A percentile compares a stretch with the other conserved stretches of the same genome.
phyloP scores from a whole-genome alignment of 352 stramenopile species.

The Globisporangium barbulae region DNA sequence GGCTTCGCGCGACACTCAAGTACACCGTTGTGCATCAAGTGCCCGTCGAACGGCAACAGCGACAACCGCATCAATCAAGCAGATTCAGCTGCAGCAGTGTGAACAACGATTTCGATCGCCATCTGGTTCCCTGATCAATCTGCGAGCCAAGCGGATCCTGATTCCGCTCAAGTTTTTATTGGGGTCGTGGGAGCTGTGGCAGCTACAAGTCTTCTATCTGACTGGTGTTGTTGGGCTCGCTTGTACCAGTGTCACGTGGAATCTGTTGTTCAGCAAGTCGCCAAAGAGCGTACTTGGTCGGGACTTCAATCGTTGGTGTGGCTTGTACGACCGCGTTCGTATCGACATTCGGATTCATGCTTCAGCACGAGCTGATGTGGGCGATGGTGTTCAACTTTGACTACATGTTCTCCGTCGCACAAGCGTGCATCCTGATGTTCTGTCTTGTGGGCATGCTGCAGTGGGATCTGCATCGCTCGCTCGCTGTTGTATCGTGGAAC shows the following conservation, averaged over 20 bases:
- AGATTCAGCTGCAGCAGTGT: background rate
- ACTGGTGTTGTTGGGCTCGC: background rate
- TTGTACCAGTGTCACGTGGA: background rate
- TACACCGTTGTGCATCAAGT: background rate
- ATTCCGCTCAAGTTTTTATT: background rate
- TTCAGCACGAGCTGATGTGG: slow-evolving; percentile 1
- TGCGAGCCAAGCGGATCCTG: background rate
- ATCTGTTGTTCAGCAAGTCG: background rate
- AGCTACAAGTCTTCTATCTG: background rate
- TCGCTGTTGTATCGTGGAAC: background rate
- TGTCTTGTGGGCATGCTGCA: slow-evolving; percentile 1
- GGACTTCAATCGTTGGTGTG: background rate
- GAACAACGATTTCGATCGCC: background rate
- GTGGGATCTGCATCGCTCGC: background rate
- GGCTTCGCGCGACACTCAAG: background rate
- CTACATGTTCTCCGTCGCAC: background rate
- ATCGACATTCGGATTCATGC: background rate
- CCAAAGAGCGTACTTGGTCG: background rate
- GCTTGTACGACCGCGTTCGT: background rate
- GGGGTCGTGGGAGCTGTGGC: background rate
- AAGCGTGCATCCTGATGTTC: background rate
- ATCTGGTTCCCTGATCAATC: background rate
- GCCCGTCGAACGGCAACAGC: background rate
- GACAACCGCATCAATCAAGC: background rate
- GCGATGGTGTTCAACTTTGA: slow-evolving; percentile 2